Percentiles rank a stretch among this genome's conserved stretches.
These are phyloP conservation scores for Zygosaccharomyces pseudobailii DNA, from an alignment of 1,139 yeast species.

Conservation along the genomic window DNA sequence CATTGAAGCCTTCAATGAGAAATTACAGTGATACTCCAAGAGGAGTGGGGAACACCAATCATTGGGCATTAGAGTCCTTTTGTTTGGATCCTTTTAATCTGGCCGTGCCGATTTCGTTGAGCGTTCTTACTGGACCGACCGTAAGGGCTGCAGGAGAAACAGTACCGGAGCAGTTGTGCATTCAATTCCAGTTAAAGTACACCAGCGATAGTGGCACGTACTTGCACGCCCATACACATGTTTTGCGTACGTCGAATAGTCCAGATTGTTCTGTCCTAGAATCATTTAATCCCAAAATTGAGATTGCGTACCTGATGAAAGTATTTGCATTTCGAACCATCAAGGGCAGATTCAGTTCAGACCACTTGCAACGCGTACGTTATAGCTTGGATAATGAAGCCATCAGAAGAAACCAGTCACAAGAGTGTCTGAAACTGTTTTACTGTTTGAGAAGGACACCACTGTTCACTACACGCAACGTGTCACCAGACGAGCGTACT, in stretches of 20 bases:
- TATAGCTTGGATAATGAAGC: slow-evolving; percentile 9
- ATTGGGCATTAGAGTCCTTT: slow-evolving; percentile 6
- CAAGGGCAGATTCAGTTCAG: slow-evolving; percentile 2
- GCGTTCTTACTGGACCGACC: slow-evolving; percentile 9
- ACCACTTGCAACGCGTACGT: slow-evolving; percentile 6
- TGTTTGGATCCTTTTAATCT: slow-evolving; percentile 4
- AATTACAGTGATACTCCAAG: slow-evolving; percentile 14
- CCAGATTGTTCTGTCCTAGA: background rate
- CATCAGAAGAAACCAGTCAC: slow-evolving; percentile 1
- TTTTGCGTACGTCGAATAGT: slow-evolving; percentile 10
- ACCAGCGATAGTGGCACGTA: background rate
- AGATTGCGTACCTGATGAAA: slow-evolving; percentile 13
- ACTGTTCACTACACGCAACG: slow-evolving; percentile 13
- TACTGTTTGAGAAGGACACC: slow-evolving; percentile 16
- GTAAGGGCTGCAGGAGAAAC: slow-evolving; percentile 8
- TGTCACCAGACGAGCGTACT: slow-evolving; percentile 19
- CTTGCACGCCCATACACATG: slow-evolving; percentile 7
- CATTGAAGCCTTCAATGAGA: background rate
- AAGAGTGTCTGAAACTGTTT: slow-evolving; percentile 7
- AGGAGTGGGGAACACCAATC: slow-evolving; percentile 12
- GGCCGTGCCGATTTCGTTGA: slow-evolving; percentile 11
- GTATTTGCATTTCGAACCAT: slow-evolving; percentile 9
- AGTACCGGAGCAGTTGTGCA: slow-evolving; percentile 8
- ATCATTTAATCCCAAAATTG: slow-evolving; percentile 6
- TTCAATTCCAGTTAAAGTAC: slow-evolving; percentile 15